Conservation (phyloP, 2,329 filamentous ascomycete species). For the Aspergillus novofumigatus region DNA sequence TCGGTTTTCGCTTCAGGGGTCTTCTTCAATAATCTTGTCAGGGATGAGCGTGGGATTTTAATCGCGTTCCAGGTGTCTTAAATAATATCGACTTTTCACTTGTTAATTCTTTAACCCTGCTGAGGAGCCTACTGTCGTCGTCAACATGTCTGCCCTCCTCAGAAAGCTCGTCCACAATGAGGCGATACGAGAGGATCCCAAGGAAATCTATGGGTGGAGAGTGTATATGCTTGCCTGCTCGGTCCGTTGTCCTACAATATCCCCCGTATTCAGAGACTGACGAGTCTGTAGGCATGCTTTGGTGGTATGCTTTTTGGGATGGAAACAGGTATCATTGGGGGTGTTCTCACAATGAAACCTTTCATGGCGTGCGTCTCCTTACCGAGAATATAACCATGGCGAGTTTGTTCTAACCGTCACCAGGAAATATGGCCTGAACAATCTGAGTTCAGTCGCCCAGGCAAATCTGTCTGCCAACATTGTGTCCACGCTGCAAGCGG, state of each 20-base stretch:
- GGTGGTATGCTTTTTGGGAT: conserved; percentile 66
- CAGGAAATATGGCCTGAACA: conserved; percentile 52
- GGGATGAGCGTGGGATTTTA: neutral
- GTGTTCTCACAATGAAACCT: conserved; percentile 58
- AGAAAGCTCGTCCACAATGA: conserved; percentile 62
- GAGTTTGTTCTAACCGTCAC: conserved; percentile 12
- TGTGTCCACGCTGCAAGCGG: conserved; percentile 66
- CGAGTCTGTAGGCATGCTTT: conserved; percentile 52
- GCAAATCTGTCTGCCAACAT: conserved; percentile 63
- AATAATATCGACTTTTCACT: neutral
- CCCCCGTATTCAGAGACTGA: conserved; percentile 2
- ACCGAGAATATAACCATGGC: neutral
- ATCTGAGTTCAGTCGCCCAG: conserved; percentile 37
- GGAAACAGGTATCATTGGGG: conserved; percentile 65
- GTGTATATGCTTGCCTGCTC: conserved; percentile 61
- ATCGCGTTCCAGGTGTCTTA: neutral
- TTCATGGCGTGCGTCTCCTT: conserved; percentile 49
- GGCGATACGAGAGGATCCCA: conserved; percentile 64
- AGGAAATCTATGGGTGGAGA: conserved; percentile 67
- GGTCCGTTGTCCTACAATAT: conserved; percentile 28
- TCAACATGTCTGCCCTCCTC: conserved; percentile 46
- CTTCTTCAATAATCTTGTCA: neutral
- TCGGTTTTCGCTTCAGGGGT: neutral
- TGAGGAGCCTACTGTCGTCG: conserved; percentile 1
- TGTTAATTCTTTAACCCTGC: neutral